Evolutionary conservation across 2,329 filamentous ascomycete genomes (phyloP).

Genomic region (Chaetomium globosum): DNA sequence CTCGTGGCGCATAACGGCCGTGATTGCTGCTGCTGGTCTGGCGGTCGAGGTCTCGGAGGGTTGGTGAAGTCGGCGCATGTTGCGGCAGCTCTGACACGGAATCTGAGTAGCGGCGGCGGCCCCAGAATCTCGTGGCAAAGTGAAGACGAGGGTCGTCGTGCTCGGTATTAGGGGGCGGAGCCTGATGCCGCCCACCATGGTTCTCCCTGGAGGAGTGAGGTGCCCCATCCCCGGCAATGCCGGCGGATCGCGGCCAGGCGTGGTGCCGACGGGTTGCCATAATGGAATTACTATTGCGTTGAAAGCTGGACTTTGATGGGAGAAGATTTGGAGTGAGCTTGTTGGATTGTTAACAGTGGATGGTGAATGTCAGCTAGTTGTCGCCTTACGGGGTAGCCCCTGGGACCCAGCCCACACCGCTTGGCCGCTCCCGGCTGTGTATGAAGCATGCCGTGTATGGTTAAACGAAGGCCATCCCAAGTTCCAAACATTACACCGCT

Average conservation of each 20-base stretch:
- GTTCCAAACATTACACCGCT: not conserved
- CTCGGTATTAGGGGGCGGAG: not conserved
- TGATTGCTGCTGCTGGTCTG: not conserved
- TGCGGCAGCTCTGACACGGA: not conserved
- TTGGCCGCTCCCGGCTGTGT: not conserved
- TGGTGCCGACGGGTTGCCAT: not conserved
- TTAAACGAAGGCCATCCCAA: not conserved
- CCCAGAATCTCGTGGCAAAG: slow-evolving; percentile 1
- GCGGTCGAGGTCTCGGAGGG: not conserved
- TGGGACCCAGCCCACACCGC: not conserved
- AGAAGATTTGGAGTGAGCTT: not conserved
- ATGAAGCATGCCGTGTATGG: not conserved
- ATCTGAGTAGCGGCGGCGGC: slow-evolving; percentile 17
- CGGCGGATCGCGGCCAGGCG: slow-evolving; percentile 1
- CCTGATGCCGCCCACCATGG: not conserved
- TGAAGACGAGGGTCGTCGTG: not conserved
- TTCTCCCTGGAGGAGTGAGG: not conserved
- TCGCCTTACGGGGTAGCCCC: not conserved
- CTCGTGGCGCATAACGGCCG: not conserved
- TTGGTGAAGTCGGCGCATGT: not conserved
- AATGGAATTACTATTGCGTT: not conserved
- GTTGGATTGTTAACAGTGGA: not conserved
- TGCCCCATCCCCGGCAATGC: not conserved
- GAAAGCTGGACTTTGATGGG: not conserved
- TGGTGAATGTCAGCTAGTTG: not conserved